Evolutionary conservation across 257 asterid genomes (phyloP), one percentile per base, ranked within the genome.

Genomic region (Solanum bulbocastanum): DNA sequence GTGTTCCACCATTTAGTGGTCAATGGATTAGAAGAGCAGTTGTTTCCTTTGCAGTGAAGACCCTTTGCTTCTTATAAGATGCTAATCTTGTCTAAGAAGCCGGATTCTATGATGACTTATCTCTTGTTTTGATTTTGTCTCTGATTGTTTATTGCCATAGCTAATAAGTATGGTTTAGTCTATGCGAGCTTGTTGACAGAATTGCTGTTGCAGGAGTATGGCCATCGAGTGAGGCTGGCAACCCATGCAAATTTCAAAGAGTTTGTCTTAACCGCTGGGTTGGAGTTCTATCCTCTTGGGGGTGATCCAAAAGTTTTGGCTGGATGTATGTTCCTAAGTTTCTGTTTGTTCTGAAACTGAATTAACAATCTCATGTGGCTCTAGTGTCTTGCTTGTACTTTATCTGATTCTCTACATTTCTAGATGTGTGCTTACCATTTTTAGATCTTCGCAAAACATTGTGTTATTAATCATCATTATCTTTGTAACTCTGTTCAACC

Each of bases 291-390:
- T 94, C 98, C 99, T 88, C 98, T 96, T 18, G 98, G 99, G 10
- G 99, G 98, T 36, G 99, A 96, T 92, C 99, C 99, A 82, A 95
- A 93, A 94, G 93, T 95, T 91, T 98, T 96, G 89, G 99, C 99
- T 3, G 99, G 92, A 91, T 95, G 99, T 95, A 95, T 87, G 98
- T 91, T 87, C 87, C 88, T 87, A 79, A 13, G 84, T 83, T 86
- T 86, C 42, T 89, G 56, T 39, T 40, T 81, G 66, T 75, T 42
- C 74, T 83, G 13, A 79, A 75, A 87, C 72, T 71, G 87, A 81
- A 83, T 86, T 46, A 75, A 39, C 86, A 84, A 15, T 87, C 42
- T 44, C 72, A 62, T 79, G 78, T 83, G 85, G 66, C 52, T 56
- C 20, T 23, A 60, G 27, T 73, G 79, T 90, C 73, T 23, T 6